Conservation (phyloP, 1,139 yeast genomes). For the Geotrichum klebahnii region DNA sequence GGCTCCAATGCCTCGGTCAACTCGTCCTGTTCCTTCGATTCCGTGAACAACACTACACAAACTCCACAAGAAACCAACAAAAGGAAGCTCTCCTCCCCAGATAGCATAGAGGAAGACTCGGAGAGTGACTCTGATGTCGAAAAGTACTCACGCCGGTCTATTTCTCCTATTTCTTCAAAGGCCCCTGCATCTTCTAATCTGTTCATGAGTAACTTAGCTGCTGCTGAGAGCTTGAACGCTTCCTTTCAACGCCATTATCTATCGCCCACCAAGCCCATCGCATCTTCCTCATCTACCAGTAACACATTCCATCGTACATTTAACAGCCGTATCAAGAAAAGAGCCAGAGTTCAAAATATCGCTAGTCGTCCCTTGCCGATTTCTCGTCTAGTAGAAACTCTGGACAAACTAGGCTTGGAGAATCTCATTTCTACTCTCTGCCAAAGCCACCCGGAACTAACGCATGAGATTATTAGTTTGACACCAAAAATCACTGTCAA, state of each 20-base stretch:
- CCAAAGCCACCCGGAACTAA: constrained; percentile 58
- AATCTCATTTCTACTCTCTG: constrained; percentile 52
- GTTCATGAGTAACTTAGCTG: not conserved
- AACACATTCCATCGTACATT: constrained; percentile 1
- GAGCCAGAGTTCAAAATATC: constrained; percentile 17
- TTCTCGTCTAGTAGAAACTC: constrained; percentile 59
- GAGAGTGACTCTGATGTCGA: not conserved
- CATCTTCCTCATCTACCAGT: not conserved
- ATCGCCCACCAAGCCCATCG: not conserved
- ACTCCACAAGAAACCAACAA: not conserved
- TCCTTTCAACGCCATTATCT: constrained; percentile 5
- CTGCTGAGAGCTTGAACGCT: not conserved
- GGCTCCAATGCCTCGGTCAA: not conserved
- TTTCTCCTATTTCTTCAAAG: not conserved
- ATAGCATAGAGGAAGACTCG: not conserved
- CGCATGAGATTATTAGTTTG: constrained; percentile 48
- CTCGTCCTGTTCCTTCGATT: not conserved
- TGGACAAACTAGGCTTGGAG: constrained; percentile 56
- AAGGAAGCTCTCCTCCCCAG: constrained; percentile 1
- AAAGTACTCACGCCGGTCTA: constrained; percentile 8
- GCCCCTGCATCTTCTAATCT: not conserved
- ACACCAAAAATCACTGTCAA: constrained; percentile 59
- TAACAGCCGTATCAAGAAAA: constrained; percentile 2
- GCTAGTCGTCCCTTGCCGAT: constrained; percentile 50
- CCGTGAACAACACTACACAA: not conserved